phyloP scores from a whole-genome alignment of 2,329 filamentous ascomycete species.

The Aspergillus latus region DNA sequence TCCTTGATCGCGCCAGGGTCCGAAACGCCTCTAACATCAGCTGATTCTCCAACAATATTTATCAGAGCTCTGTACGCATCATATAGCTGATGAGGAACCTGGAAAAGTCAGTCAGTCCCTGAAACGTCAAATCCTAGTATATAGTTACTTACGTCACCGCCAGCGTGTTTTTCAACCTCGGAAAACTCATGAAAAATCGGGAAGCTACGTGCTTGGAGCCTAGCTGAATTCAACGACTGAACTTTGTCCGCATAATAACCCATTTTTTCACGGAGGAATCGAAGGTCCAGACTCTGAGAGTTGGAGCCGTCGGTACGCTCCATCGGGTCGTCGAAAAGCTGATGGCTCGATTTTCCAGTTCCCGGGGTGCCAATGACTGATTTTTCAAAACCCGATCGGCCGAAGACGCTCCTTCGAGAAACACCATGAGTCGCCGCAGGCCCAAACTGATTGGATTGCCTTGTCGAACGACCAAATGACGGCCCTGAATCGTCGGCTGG shows the following conservation, averaged over 20 bases:
- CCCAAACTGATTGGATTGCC: slow-evolving; percentile 41
- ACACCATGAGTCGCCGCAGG: slow-evolving; percentile 46
- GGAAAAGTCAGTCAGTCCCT: slow-evolving; percentile 25
- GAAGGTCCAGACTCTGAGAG: slow-evolving; percentile 64
- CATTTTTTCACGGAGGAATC: slow-evolving; percentile 81
- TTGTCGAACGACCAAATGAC: slow-evolving; percentile 53
- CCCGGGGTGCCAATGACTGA: slow-evolving; percentile 84
- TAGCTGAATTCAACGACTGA: slow-evolving; percentile 71
- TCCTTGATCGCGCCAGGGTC: slow-evolving; percentile 68
- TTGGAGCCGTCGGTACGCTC: slow-evolving; percentile 53
- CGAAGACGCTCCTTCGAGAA: slow-evolving; percentile 59
- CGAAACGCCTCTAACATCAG: slow-evolving; percentile 58
- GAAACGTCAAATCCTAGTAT: background rate
- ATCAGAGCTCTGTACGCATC: slow-evolving; percentile 82
- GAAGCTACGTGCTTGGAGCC: slow-evolving; percentile 66
- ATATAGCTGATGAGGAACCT: slow-evolving; percentile 71
- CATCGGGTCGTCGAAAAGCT: slow-evolving; percentile 70
- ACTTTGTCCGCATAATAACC: slow-evolving; percentile 76
- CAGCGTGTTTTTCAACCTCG: slow-evolving; percentile 68
- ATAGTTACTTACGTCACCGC: slow-evolving; percentile 57
- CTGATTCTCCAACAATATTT: slow-evolving; percentile 72
- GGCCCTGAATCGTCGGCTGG: slow-evolving; percentile 41
- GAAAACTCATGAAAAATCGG: slow-evolving; percentile 75
- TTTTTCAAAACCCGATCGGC: slow-evolving; percentile 69
- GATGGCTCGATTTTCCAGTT: slow-evolving; percentile 57